Conservation (phyloP, 129 eudicot species). For the Arctium lappa region DNA sequence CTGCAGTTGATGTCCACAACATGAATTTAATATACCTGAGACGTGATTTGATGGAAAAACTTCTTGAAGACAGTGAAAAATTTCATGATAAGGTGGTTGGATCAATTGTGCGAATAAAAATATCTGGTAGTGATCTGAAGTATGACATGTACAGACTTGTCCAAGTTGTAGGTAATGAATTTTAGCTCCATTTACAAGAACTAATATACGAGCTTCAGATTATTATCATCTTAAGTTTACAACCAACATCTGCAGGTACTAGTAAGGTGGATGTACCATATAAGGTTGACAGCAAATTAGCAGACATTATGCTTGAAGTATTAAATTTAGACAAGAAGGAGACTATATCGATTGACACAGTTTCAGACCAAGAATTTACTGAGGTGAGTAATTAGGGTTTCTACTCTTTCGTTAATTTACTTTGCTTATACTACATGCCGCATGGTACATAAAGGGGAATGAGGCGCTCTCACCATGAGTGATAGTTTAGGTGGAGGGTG, state of each 20-base stretch:
- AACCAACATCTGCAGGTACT: conserved; percentile 54
- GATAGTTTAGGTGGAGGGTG: too few species aligned
- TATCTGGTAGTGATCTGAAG: conserved; percentile 70
- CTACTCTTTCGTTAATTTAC: not conserved
- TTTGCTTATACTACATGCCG: not conserved
- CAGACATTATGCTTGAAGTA: conserved; percentile 74
- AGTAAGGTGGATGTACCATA: conserved; percentile 59
- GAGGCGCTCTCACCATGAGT: too few species aligned
- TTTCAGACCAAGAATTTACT: conserved; percentile 88
- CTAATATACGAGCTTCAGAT: not conserved
- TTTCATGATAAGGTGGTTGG: conserved; percentile 82
- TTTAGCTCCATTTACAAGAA: not conserved
- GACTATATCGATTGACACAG: conserved; percentile 55
- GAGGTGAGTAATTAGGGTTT: conserved; percentile 46
- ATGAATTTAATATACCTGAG: conserved; percentile 77
- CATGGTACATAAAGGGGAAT: not conserved
- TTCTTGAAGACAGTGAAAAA: conserved; percentile 53
- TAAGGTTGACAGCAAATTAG: conserved; percentile 46
- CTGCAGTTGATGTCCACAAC: conserved; percentile 87
- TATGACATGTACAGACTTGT: conserved; percentile 84
- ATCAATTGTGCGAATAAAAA: conserved; percentile 73
- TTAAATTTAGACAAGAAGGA: conserved; percentile 89
- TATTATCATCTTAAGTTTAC: conserved; percentile 7
- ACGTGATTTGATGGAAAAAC: conserved; percentile 67
- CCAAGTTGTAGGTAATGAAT: conserved; percentile 75